Evolutionary conservation across 2,329 filamentous ascomycete species (phyloP).

Genomic region (Chrysoporthe puriensis): DNA sequence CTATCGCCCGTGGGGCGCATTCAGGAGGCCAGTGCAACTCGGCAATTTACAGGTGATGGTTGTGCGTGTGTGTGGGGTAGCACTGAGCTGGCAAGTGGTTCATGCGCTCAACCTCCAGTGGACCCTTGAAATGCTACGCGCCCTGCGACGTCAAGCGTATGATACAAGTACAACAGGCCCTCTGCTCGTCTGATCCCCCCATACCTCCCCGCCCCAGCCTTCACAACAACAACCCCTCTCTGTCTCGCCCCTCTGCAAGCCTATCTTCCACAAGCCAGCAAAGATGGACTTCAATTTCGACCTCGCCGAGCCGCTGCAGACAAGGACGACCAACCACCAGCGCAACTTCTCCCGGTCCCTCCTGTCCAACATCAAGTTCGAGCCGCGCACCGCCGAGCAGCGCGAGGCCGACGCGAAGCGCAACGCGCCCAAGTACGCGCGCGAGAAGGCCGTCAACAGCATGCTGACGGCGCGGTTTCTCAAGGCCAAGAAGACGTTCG

Average conservation of each 20-base stretch:
- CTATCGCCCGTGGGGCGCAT: not conserved
- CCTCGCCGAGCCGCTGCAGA: conserved; percentile 22
- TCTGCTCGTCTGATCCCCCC: not conserved
- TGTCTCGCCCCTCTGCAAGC: not conserved
- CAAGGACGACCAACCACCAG: conserved; percentile 17
- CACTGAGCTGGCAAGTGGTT: conserved; percentile 7
- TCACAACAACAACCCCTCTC: not conserved
- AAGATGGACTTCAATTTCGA: conserved; percentile 19
- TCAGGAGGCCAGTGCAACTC: conserved; percentile 11
- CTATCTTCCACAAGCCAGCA: not conserved
- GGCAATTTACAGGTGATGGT: not conserved
- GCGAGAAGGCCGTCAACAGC: conserved; percentile 28
- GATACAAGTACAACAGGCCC: not conserved
- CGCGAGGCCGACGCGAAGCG: conserved; percentile 28
- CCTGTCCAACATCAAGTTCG: conserved; percentile 26
- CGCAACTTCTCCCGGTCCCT: conserved; percentile 17
- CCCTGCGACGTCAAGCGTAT: conserved; percentile 2
- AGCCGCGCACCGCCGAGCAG: conserved; percentile 29
- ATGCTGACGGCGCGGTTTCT: conserved; percentile 31
- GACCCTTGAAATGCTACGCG: conserved; percentile 7
- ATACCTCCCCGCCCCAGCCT: not conserved
- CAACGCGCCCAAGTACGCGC: conserved; percentile 31
- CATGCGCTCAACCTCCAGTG: not conserved
- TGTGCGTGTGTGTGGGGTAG: not conserved
- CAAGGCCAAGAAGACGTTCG: conserved; percentile 30